phyloP scores from a whole-genome alignment of 2,329 filamentous ascomycete species.

The Neopestalotiopsis clavispora region DNA sequence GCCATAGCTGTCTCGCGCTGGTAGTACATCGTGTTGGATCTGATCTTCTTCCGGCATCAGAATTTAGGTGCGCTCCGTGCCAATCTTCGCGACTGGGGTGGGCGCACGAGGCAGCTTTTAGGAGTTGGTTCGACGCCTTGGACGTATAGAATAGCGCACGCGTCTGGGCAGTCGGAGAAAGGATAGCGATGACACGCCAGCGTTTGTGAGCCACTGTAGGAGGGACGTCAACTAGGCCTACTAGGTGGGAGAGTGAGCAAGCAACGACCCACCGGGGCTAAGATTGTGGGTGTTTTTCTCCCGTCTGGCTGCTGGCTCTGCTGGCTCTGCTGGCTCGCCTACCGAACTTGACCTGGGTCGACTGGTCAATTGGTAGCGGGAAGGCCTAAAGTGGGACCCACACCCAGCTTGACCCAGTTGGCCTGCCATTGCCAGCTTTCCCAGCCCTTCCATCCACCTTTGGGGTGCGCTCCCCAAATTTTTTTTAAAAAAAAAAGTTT shows the following conservation, averaged over 20 bases:
- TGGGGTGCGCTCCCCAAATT: conserved; percentile 11
- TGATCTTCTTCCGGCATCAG: neutral
- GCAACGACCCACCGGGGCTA: neutral
- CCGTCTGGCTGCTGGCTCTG: neutral
- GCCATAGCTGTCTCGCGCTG: neutral
- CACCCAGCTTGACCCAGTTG: neutral
- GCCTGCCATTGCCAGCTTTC: conserved; percentile 6
- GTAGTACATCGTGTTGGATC: neutral
- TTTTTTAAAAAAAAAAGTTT: conserved; percentile 19
- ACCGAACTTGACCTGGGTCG: too few species aligned
- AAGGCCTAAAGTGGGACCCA: conserved; percentile 3
- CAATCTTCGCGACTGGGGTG: neutral
- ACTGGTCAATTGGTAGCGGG: neutral
- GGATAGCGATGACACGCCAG: neutral
- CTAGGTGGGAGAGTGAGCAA: neutral
- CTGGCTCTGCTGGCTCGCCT: too few species aligned
- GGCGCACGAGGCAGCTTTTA: neutral
- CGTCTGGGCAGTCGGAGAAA: too few species aligned
- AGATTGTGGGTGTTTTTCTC: neutral
- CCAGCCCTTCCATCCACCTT: conserved; percentile 6
- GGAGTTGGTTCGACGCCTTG: too few species aligned
- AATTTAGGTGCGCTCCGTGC: conserved; percentile 1
- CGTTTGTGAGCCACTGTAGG: neutral
- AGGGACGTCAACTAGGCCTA: neutral
- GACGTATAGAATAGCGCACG: too few species aligned